Base-by-base conservation (phyloP, 495 filamentous ascomycete species). In the Stereocaulon alpinum region DNA sequence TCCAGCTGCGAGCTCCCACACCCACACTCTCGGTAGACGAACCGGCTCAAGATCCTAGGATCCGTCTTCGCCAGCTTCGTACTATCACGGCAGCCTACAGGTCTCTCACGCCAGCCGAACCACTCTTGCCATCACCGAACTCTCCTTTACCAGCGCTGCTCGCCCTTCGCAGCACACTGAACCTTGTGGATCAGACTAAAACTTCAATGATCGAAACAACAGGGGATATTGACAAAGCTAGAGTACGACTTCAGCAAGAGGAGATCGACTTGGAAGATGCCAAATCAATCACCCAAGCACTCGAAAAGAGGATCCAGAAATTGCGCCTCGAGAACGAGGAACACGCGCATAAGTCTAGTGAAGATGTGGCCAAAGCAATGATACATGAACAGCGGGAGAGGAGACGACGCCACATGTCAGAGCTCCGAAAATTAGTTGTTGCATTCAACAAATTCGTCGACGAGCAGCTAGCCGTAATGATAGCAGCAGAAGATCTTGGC, bases 401-500 rank as follows among this genome's bases (percentile, higher is more conserved):
- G 61, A 83, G 80, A 61, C 69, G 72, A 54, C 63, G 73, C 17
- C 81, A 86, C 60, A 68, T 83, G 30, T 72, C 68, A 34, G 76
- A 83, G 50, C 85, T 82, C 0, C 72, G 71, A 3, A 74, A 70
- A 10, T 72, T 93, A 27, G 76, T 86, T 15, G 74, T 76, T 30
- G 79, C 80, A 3, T 75, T 94, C 20, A 78, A 86, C 63, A 76
- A 72, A n/a, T 95, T 95, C 58, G 81, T 91, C 18, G 80, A 86
- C 58, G 74, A 83, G 17, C 78, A 85, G 44, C 79, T 96, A 3
- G 87, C 86, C 6, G 71, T 79, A 0, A 90, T 92, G 88, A 74
- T 96, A 34, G 89, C 89, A 15, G 88, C 87, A 0, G 91, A 96
- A 72, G 87, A 89, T 65, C 76, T 89, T 11, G 91, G 91, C 6